These are phyloP conservation scores for Areca catechu DNA, from an alignment of 176 grass and related monocot genomes.

Conservation along the genomic window DNA sequence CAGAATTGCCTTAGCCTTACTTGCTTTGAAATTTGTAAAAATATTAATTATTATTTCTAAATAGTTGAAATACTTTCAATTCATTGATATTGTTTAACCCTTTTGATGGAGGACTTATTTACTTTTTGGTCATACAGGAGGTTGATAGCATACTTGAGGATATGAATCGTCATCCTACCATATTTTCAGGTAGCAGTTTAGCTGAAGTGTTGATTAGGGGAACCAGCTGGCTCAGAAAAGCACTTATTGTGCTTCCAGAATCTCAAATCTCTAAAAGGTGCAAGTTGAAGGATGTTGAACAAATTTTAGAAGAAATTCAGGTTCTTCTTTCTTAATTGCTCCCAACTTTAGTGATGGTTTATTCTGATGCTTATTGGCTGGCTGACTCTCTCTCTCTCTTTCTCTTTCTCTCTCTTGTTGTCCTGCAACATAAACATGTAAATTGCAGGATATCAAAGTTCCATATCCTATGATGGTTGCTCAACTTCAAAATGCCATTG, in stretches of 20 bases:
- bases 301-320: constrained; percentile 53
- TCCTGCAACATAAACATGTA: constrained; percentile 8
- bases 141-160: constrained; percentile 64
- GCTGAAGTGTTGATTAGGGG: constrained; percentile 33
- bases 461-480: constrained; percentile 64
- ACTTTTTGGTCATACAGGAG: constrained; percentile 45
- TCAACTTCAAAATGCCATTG: constrained; percentile 56
- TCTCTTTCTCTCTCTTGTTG: constrained; percentile 14
- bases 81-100: background rate
- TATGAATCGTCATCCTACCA: constrained; percentile 30
- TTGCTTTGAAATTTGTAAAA: no score
- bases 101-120: constrained; percentile 9
- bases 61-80: no score
- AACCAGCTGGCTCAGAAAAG: constrained; percentile 57
- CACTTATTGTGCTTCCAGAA: constrained; percentile 45
- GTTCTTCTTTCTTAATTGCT: constrained; percentile 15
- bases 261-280: constrained; percentile 38
- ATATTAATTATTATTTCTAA: no score
- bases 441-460: constrained; percentile 47
- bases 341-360: background rate
- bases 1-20: no score
- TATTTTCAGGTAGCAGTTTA: constrained; percentile 29
- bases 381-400: constrained; percentile 6
- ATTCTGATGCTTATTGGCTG: background rate
- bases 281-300: constrained; percentile 51